These are phyloP conservation scores for Eutrema yunnanense DNA, from an alignment of 345 rosid genomes.

Conservation along the genomic window DNA sequence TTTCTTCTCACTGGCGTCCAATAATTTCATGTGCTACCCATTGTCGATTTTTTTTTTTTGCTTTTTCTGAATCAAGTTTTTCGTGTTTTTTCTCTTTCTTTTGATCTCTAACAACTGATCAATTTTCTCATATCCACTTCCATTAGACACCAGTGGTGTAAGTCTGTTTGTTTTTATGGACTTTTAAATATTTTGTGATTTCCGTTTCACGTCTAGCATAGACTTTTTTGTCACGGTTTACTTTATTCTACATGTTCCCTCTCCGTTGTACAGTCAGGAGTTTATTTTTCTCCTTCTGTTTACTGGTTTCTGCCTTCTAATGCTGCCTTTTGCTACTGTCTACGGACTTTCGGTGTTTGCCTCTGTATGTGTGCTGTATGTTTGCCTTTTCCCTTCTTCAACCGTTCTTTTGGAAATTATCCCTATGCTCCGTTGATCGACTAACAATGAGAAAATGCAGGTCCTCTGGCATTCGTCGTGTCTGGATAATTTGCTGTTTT, in stretches of 20 bases:
- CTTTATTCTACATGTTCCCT: background rate
- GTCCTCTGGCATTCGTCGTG: slow-evolving; percentile 96
- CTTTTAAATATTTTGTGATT: background rate
- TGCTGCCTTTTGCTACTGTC: slow-evolving; percentile 4
- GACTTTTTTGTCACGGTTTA: background rate
- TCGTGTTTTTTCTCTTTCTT: background rate
- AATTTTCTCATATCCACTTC: background rate
- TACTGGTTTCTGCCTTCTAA: background rate
- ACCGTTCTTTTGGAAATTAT: background rate
- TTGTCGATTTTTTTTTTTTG: background rate
- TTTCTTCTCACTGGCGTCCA: background rate
- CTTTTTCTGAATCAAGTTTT: background rate
- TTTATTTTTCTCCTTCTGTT: background rate
- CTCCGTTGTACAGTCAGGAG: background rate
- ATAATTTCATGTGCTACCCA: slow-evolving; percentile 2
- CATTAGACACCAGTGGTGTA: slow-evolving; percentile 1
- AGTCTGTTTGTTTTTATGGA: slow-evolving; percentile 1
- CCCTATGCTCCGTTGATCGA: background rate
- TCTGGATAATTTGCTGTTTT: slow-evolving; percentile 76
- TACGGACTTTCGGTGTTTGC: background rate
- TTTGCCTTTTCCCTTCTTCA: slow-evolving; percentile 3
- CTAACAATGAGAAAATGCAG: slow-evolving; percentile 45
- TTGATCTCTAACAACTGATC: slow-evolving; percentile 1
- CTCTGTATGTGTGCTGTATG: background rate
- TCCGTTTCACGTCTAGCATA: background rate